A percentile compares a stretch with the other conserved stretches of the same genome.
Conservation (phyloP, 2,329 filamentous ascomycete genomes). For the Calonectria naviculata region DNA sequence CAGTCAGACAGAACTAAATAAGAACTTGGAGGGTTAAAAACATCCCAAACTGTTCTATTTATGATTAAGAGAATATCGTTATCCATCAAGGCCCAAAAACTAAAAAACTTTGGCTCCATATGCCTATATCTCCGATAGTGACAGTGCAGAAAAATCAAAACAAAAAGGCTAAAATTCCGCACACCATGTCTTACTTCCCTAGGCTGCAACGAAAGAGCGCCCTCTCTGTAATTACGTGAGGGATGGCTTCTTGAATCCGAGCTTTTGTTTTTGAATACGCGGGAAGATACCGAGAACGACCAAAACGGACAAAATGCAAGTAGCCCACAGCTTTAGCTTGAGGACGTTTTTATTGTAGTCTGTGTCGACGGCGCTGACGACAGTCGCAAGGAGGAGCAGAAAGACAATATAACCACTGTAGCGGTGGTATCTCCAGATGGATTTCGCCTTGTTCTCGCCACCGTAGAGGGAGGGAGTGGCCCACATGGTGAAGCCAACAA, state of each 20-base stretch:
- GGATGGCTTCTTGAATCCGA: constrained; percentile 61
- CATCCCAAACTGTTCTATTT: not conserved
- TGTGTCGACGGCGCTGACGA: constrained; percentile 81
- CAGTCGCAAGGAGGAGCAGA: constrained; percentile 77
- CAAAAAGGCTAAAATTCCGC: not conserved
- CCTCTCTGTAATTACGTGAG: constrained; percentile 14
- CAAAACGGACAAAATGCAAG: constrained; percentile 73
- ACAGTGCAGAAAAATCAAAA: not conserved
- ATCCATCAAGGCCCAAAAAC: not conserved
- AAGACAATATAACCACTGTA: constrained; percentile 80
- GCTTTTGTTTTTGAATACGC: constrained; percentile 84
- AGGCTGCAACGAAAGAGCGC: not conserved
- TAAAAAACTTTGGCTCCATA: not conserved
- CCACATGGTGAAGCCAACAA: constrained; percentile 87
- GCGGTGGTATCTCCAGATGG: constrained; percentile 91
- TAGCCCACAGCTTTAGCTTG: constrained; percentile 80
- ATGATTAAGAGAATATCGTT: not conserved
- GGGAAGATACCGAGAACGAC: constrained; percentile 79
- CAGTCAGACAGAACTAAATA: not conserved
- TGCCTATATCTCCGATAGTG: no score
- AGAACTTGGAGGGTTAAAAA: not conserved
- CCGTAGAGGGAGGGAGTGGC: constrained; percentile 81
- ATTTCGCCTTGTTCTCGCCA: constrained; percentile 81
- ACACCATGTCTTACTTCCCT: not conserved
- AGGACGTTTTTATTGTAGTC: constrained; percentile 76